phyloP scores from a whole-genome alignment of 768 basidiomycete genomes.

The Hygrocybe punicea region DNA sequence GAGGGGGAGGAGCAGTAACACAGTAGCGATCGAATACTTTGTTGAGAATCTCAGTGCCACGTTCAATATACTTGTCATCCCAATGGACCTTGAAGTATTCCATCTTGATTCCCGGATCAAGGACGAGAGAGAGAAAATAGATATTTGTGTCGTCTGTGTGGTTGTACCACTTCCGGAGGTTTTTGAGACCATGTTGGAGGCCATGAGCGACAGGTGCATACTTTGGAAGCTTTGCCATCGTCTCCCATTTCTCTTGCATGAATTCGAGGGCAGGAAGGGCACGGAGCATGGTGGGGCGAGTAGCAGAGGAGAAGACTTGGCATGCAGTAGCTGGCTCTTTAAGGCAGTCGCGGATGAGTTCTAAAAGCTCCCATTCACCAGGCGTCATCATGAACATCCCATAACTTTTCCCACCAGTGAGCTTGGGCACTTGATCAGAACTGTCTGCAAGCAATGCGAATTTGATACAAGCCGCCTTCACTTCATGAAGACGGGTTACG shows the following conservation, averaged over 20 bases:
- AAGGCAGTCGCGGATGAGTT: no score
- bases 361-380: no score
- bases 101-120: slow-evolving; percentile 21
- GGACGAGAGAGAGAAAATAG: slow-evolving; percentile 23
- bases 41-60: slow-evolving; percentile 12
- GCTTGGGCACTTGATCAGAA: no score
- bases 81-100: slow-evolving; percentile 18
- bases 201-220: slow-evolving; percentile 16
- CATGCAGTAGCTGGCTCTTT: slow-evolving; percentile 24
- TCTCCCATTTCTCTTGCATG: slow-evolving; percentile 19
- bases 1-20: not conserved
- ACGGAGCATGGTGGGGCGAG: slow-evolving; percentile 22
- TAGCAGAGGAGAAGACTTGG: slow-evolving; percentile 22
- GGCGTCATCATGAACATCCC: no score
- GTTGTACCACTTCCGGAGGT: slow-evolving; percentile 28
- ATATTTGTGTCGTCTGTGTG: slow-evolving; percentile 19
- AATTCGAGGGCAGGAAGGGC: no score
- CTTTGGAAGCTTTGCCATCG: slow-evolving; percentile 13
- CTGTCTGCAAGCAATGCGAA: no score
- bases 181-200: slow-evolving; percentile 22
- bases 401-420: no score
- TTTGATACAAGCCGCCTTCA: no score
- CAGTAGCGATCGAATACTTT: slow-evolving; percentile 12
- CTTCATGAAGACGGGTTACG: no score
- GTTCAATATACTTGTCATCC: slow-evolving; percentile 9